These are phyloP conservation scores for Daedaleopsis nitida DNA, from an alignment of 768 basidiomycete genomes.

Conservation along the genomic window DNA sequence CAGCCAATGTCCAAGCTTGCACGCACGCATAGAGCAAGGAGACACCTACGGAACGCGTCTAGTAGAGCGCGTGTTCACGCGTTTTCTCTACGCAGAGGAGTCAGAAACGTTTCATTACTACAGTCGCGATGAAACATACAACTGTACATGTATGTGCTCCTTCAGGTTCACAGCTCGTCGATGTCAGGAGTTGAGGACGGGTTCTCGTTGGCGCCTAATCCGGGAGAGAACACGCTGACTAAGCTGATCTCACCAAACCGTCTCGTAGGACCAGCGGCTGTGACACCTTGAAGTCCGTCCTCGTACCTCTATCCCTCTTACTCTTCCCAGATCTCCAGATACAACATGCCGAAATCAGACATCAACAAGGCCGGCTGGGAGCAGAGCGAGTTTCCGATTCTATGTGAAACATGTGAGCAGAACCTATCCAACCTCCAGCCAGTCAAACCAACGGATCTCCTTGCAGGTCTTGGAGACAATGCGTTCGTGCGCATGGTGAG, in stretches of 20 bases:
- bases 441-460: neutral
- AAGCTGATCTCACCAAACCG: neutral
- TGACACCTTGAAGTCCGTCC: neutral
- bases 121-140: neutral
- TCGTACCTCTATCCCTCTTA: neutral
- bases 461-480: conserved; percentile 78
- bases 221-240: neutral
- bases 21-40: too few relatives aligned
- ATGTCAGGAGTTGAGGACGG: neutral
- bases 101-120: neutral
- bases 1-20: neutral
- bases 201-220: too few relatives aligned
- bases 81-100: neutral
- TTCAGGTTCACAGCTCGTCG: neutral
- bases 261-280: neutral
- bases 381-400: conserved; percentile 89
- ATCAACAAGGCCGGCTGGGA: conserved; percentile 96
- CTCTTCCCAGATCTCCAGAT: neutral
- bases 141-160: neutral
- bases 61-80: neutral
- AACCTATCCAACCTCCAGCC: neutral
- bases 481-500: conserved; percentile 94
- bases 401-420: conserved; percentile 86
- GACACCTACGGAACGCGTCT: neutral
- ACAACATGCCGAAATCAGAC: conserved; percentile 77